Percentiles rank a stretch among this genome's conserved stretches.
phyloP scores from a whole-genome alignment of 192 early-diverging fungal genomes.

The Umbelopsis vinacea region DNA sequence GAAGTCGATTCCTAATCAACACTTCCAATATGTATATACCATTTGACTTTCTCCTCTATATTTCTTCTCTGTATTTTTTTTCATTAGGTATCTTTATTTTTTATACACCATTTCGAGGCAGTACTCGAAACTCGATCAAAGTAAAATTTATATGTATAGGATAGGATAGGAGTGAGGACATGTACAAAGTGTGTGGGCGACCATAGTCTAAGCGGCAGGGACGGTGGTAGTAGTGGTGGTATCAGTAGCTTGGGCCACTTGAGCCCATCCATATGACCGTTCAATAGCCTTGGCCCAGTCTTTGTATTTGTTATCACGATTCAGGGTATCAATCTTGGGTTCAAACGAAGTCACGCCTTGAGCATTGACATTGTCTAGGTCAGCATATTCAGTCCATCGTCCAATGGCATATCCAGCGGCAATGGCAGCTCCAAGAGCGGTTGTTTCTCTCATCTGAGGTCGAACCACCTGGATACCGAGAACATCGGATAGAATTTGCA shows the following conservation, averaged over 20 bases:
- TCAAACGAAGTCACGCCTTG: slow-evolving; percentile 50
- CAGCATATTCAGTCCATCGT: slow-evolving; percentile 58
- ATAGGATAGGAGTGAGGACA: background rate
- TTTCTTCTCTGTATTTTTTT: background rate
- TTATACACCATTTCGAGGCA: slow-evolving; percentile 18
- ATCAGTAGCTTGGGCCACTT: slow-evolving; percentile 6
- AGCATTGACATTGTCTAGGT: slow-evolving; percentile 59
- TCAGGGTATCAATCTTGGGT: slow-evolving; percentile 47
- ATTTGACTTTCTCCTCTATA: background rate
- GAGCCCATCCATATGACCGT: slow-evolving; percentile 64
- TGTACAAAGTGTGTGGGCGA: background rate
- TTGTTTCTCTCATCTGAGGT: slow-evolving; percentile 88
- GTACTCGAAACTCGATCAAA: background rate
- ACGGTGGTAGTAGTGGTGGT: background rate
- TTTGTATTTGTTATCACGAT: slow-evolving; percentile 60
- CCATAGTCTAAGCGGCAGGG: background rate
- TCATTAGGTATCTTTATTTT: background rate
- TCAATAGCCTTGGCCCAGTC: slow-evolving; percentile 81
- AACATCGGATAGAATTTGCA: slow-evolving; percentile 91
- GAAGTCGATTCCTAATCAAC: background rate
- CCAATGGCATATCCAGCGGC: slow-evolving; percentile 69
- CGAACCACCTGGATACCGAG: slow-evolving; percentile 78
- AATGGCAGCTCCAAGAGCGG: slow-evolving; percentile 89
- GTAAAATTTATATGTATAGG: slow-evolving; percentile 15
- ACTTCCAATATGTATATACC: background rate